A percentile compares a stretch with the other conserved stretches of the same genome.
Evolutionary conservation across 768 basidiomycete genomes (phyloP).

Genomic region (Gyrodon lividus): DNA sequence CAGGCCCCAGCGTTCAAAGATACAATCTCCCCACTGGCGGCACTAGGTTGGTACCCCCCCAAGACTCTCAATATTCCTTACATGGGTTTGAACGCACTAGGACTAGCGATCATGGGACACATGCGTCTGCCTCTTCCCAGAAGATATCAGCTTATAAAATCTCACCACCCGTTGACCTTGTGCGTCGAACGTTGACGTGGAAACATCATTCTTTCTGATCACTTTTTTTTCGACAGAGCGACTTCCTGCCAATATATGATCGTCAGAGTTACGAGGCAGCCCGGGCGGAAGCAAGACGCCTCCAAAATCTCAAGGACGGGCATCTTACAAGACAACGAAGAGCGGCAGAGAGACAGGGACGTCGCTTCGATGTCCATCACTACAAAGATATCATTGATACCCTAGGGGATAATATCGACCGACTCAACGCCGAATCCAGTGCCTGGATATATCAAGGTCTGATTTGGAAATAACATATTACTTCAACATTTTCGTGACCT

Average conservation of each 20-base stretch:
- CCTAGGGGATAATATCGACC: constrained; percentile 69
- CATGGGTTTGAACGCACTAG: neutral
- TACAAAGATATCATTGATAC: constrained; percentile 74
- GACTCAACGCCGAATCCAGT: constrained; percentile 71
- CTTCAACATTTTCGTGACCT: neutral
- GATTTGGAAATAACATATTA: constrained; percentile 14
- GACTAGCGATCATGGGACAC: neutral
- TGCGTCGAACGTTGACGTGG: neutral
- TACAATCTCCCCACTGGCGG: neutral
- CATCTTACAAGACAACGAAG: constrained; percentile 63
- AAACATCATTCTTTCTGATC: neutral
- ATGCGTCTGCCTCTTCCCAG: neutral
- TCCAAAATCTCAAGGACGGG: constrained; percentile 68
- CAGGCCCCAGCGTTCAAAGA: neutral
- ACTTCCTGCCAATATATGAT: neutral
- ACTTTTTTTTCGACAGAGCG: neutral
- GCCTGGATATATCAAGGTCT: constrained; percentile 80
- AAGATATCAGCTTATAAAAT: neutral
- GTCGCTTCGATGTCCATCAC: constrained; percentile 71
- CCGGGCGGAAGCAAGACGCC: constrained; percentile 67
- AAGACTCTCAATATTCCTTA: neutral
- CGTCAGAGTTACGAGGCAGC: constrained; percentile 56
- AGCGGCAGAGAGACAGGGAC: constrained; percentile 67
- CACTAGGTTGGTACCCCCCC: neutral
- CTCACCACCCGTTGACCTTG: neutral